phyloP scores from a whole-genome alignment of 2,329 filamentous ascomycete genomes.

The Cladosporium phlei region DNA sequence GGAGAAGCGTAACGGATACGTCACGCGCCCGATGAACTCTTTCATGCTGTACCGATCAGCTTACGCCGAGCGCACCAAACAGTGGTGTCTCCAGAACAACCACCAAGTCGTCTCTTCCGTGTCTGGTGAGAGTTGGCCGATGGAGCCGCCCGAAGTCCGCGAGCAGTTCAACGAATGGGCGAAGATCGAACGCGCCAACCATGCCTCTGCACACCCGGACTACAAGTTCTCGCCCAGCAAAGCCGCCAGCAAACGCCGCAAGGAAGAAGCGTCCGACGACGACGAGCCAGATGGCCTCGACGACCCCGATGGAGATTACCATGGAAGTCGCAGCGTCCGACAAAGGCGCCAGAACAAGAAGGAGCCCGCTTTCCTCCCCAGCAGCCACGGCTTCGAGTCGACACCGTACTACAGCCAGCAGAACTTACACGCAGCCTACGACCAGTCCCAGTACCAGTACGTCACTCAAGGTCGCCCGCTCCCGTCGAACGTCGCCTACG shows the following conservation, averaged over 20 bases:
- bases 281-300: slow-evolving; percentile 32
- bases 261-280: slow-evolving; percentile 31
- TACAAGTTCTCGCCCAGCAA: slow-evolving; percentile 95
- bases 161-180: slow-evolving; percentile 75
- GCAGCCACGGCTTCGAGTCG: slow-evolving; percentile 27
- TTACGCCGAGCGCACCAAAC: slow-evolving; percentile 80
- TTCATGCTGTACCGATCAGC: slow-evolving; percentile 97
- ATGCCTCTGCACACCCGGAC: slow-evolving; percentile 75
- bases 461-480: slow-evolving; percentile 26
- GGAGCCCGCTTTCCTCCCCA: slow-evolving; percentile 23
- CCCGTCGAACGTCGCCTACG: slow-evolving; percentile 29
- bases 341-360: slow-evolving; percentile 19
- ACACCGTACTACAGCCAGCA: slow-evolving; percentile 30
- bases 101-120: slow-evolving; percentile 87
- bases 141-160: slow-evolving; percentile 69
- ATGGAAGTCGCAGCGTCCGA: slow-evolving; percentile 24
- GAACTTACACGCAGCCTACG: slow-evolving; percentile 22
- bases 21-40: slow-evolving; percentile 92
- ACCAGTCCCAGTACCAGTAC: slow-evolving; percentile 28
- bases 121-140: slow-evolving; percentile 80
- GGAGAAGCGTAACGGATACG: slow-evolving; percentile 66
- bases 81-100: slow-evolving; percentile 77
- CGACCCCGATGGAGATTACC: slow-evolving; percentile 33
- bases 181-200: slow-evolving; percentile 75
- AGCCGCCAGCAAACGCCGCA: slow-evolving; percentile 49